Percentiles rank a stretch among this genome's conserved stretches.
phyloP scores from a whole-genome alignment of 2,329 filamentous ascomycete species.

The Talaromyces sp. region DNA sequence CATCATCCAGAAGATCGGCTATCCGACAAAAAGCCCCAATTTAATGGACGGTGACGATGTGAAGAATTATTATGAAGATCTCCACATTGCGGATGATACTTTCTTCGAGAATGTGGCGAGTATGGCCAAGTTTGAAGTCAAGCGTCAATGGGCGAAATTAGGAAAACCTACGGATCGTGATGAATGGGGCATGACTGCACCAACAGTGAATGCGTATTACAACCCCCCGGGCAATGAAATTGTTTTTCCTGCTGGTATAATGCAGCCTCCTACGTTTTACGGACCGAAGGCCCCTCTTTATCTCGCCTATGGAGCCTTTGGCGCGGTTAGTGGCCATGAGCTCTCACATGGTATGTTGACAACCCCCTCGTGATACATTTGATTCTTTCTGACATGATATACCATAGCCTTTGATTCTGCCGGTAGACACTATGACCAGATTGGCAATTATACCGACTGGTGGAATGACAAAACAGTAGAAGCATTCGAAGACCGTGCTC shows the following conservation, averaged over 20 bases:
- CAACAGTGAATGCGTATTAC: constrained; percentile 64
- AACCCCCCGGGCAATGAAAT: constrained; percentile 62
- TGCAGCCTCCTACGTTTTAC: constrained; percentile 64
- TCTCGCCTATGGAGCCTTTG: constrained; percentile 64
- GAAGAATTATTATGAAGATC: constrained; percentile 51
- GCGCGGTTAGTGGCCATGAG: constrained; percentile 63
- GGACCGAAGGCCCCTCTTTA: constrained; percentile 56
- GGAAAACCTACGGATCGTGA: constrained; percentile 57
- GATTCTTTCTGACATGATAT: not conserved
- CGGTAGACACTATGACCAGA: constrained; percentile 60
- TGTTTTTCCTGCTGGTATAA: constrained; percentile 64
- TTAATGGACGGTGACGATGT: constrained; percentile 55
- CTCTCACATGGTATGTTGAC: constrained; percentile 51
- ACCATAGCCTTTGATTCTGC: constrained; percentile 58
- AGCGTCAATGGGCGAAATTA: constrained; percentile 52
- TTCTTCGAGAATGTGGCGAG: constrained; percentile 57
- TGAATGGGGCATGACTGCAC: constrained; percentile 57
- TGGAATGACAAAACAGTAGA: constrained; percentile 58
- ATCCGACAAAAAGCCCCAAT: constrained; percentile 58
- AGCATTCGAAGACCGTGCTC: constrained; percentile 54
- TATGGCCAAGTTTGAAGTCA: constrained; percentile 45
- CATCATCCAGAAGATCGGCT: constrained; percentile 65
- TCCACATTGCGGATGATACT: constrained; percentile 46
- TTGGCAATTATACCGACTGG: constrained; percentile 62
- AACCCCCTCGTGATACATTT: not conserved